Conservation (phyloP, 495 filamentous ascomycete genomes). For the Penicillium ucsense region DNA sequence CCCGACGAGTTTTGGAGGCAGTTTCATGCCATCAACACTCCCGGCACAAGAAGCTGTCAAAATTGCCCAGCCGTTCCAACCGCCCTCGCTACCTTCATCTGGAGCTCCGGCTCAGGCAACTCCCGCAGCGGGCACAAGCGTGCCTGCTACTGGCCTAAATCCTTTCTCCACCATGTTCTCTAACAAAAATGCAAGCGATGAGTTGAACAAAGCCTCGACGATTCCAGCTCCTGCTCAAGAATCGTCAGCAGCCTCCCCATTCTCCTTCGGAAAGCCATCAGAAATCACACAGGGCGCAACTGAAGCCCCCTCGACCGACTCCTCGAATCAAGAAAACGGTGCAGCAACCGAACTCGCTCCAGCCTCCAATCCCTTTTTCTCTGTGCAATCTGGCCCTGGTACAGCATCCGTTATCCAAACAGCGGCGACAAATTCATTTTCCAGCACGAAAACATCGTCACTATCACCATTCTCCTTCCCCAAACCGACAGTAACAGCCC, state of each 20-base stretch:
- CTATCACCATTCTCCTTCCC: background rate
- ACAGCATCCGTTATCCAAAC: too few relatives aligned
- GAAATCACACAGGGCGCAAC: background rate
- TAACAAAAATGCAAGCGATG: background rate
- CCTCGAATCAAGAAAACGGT: background rate
- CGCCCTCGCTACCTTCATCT: slow-evolving; percentile 4
- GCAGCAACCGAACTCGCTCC: background rate
- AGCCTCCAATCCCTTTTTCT: background rate
- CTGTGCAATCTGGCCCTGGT: too few relatives aligned
- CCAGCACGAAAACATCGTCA: too few relatives aligned
- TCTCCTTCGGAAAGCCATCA: slow-evolving; percentile 7
- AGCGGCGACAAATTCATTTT: too few relatives aligned
- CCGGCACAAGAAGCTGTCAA: too few relatives aligned
- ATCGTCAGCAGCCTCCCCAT: slow-evolving; percentile 5
- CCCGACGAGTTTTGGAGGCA: background rate
- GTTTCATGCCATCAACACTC: background rate
- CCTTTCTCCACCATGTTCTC: slow-evolving; percentile 12
- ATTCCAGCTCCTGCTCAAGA: slow-evolving; percentile 12
- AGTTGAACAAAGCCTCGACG: background rate
- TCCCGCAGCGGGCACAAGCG: background rate
- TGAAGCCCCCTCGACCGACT: background rate
- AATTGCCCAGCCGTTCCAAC: slow-evolving; percentile 3
- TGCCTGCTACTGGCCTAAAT: background rate
- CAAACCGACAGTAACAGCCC: slow-evolving; percentile 1
- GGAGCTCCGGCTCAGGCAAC: background rate